Evolutionary conservation across 805 yeast species (phyloP).

Genomic region (Yarrowia phangngaensis): DNA sequence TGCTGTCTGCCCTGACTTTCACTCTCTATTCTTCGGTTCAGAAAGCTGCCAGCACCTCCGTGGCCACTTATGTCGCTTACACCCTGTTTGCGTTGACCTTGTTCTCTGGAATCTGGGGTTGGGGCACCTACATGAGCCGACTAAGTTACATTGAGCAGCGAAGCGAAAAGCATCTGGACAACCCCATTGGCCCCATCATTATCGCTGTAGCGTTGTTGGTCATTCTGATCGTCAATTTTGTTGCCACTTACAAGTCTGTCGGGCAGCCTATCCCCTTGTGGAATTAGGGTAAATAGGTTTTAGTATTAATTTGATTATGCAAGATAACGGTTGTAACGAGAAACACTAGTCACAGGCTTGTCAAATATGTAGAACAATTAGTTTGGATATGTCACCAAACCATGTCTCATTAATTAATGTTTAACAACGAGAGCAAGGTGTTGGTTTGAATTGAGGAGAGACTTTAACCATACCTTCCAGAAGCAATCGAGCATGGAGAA

Average conservation of each 20-base stretch:
- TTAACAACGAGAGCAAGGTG: no score
- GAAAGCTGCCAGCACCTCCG: constrained; percentile 51
- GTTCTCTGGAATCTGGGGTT: constrained; percentile 88
- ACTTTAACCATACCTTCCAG: no score
- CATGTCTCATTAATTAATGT: no score
- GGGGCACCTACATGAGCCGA: constrained; percentile 66
- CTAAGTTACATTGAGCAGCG: constrained; percentile 70
- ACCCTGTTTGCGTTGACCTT: constrained; percentile 74
- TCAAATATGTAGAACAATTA: no score
- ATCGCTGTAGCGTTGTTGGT: constrained; percentile 64
- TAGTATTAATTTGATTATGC: no score
- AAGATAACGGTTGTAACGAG: no score
- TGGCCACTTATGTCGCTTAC: constrained; percentile 72
- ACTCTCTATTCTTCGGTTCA: constrained; percentile 73
- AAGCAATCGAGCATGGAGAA: no score
- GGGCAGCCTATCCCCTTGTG: constrained; percentile 17
- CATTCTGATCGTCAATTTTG: constrained; percentile 67
- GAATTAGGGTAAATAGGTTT: constrained; percentile 2
- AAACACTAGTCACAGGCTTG: no score
- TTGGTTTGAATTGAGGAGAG: no score
- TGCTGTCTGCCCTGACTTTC: constrained; percentile 80
- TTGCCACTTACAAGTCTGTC: constrained; percentile 21
- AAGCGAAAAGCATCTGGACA: constrained; percentile 84
- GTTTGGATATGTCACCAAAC: no score
- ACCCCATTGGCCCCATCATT: constrained; percentile 81